These are phyloP conservation scores for Fagus crenata DNA, from an alignment of 306 rosid genomes.

Conservation along the genomic window DNA sequence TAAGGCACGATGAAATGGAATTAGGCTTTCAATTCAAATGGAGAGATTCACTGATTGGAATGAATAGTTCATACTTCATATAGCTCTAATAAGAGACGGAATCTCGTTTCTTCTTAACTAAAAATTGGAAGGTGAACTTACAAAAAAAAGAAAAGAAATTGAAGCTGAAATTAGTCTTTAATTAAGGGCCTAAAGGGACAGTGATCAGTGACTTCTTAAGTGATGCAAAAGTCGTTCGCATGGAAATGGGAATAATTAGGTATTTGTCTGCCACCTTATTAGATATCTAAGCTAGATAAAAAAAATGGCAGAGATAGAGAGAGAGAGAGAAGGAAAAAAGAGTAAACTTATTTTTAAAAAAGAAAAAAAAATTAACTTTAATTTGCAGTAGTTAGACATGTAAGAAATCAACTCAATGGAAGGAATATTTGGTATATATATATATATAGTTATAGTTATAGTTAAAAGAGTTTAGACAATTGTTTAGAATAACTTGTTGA, in stretches of 20 bases:
- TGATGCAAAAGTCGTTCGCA: conserved; percentile 15
- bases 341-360: background rate
- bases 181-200: background rate
- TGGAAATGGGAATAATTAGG: background rate
- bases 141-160: too few species aligned
- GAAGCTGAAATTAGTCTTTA: background rate
- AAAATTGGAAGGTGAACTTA: too few species aligned
- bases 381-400: background rate
- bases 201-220: conserved; percentile 14
- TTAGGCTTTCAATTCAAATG: background rate
- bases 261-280: background rate
- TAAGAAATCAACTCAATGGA: background rate
- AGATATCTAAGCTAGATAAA: background rate
- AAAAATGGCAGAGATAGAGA: background rate
- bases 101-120: background rate
- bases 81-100: background rate
- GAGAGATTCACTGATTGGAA: background rate
- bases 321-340: too few species aligned
- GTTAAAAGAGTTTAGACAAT: too few species aligned
- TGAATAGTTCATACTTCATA: background rate
- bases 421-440: background rate
- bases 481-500: too few species aligned
- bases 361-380: background rate
- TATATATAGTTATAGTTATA: too few species aligned
- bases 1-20: background rate